A percentile compares a stretch with the other conserved stretches of the same genome.
Conservation (phyloP, 208 protist genomes). For the Borovskyia barvae region DNA sequence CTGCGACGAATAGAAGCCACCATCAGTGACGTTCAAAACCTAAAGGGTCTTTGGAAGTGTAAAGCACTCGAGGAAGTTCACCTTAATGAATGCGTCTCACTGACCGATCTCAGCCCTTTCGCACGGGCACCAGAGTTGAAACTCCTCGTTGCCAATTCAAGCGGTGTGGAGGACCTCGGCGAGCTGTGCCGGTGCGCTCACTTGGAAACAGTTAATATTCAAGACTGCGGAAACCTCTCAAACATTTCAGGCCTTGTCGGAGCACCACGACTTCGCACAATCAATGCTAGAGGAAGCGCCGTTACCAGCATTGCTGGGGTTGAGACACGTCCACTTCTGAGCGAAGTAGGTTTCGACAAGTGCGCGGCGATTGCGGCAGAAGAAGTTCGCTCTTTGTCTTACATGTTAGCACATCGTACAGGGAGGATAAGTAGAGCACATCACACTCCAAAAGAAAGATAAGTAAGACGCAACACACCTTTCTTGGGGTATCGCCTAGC, state of each 20-base stretch:
- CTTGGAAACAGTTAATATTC: background rate
- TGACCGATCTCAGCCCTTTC: background rate
- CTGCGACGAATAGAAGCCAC: background rate
- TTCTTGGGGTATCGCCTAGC: no score
- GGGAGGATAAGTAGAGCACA: no score
- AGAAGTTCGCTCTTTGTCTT: background rate
- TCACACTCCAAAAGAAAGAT: no score
- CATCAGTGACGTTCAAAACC: background rate
- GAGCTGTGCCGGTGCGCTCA: background rate
- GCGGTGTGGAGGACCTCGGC: background rate
- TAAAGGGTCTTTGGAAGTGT: background rate
- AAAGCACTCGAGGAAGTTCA: background rate
- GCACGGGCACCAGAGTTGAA: background rate
- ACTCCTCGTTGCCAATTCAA: background rate
- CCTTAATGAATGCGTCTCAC: background rate
- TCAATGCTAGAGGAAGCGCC: background rate
- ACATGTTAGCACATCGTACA: background rate
- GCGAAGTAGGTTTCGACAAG: background rate
- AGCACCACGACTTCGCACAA: background rate
- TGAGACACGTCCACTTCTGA: background rate
- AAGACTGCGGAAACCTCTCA: background rate
- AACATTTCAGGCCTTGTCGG: background rate
- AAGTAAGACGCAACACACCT: no score
- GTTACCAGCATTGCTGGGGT: background rate
- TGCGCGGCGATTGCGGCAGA: background rate